Conservation (phyloP, 1,284 basidiomycete genomes). For the Wolfiporia cocos region DNA sequence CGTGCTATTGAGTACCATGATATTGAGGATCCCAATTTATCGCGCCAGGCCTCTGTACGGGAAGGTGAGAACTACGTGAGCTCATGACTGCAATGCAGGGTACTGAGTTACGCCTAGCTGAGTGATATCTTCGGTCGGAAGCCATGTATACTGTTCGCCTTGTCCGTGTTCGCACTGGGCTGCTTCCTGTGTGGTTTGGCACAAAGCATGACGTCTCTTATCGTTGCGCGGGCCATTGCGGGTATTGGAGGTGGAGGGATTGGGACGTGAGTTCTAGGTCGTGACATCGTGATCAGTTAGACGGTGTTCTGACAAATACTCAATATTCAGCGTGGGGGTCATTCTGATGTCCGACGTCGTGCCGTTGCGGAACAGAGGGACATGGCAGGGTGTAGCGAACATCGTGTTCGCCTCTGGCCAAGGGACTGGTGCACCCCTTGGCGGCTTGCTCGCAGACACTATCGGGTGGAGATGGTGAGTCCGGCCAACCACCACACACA, state of each 20-base stretch:
- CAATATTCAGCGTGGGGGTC: constrained; percentile 42
- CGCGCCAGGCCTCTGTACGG: constrained; percentile 49
- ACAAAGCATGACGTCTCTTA: constrained; percentile 48
- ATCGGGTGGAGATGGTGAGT: constrained; percentile 60
- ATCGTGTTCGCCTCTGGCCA: constrained; percentile 52
- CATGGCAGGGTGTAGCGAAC: constrained; percentile 57
- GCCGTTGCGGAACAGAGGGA: constrained; percentile 51
- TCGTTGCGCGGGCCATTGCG: constrained; percentile 48
- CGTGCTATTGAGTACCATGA: background rate
- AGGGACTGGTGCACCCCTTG: constrained; percentile 50
- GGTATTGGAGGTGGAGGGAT: constrained; percentile 64
- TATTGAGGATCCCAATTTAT: background rate
- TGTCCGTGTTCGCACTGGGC: constrained; percentile 48
- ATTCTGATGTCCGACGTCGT: constrained; percentile 61
- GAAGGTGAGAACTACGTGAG: constrained; percentile 28
- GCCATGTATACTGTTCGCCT: constrained; percentile 48
- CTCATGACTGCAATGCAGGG: background rate
- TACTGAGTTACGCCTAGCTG: constrained; percentile 20
- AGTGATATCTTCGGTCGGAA: constrained; percentile 65
- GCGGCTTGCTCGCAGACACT: constrained; percentile 50
- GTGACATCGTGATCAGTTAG: no score
- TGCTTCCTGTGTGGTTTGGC: constrained; percentile 48
- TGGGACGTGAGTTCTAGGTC: constrained; percentile 42
- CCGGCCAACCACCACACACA: background rate
- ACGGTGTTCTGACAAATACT: no score